phyloP scores from a whole-genome alignment of 2,329 filamentous ascomycete species.

The Exophiala bonariae region DNA sequence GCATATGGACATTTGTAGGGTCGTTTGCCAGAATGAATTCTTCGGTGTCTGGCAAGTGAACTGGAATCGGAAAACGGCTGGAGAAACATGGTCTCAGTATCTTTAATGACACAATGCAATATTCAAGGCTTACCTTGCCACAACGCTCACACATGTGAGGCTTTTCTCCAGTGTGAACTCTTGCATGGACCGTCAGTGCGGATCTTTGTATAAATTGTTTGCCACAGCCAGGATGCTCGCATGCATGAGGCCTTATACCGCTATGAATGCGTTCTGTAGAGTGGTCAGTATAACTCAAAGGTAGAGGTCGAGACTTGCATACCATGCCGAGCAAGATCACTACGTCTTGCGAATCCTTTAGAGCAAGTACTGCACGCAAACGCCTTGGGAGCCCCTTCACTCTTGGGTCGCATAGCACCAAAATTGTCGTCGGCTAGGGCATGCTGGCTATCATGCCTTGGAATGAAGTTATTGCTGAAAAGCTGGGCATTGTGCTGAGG shows the following conservation, averaged over 20 bases:
- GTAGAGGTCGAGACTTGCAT: constrained; percentile 39
- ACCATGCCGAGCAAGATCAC: constrained; percentile 94
- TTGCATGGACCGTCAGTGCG: constrained; percentile 89
- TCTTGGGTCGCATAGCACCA: constrained; percentile 43
- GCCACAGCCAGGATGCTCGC: constrained; percentile 82
- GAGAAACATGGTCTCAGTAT: constrained; percentile 22
- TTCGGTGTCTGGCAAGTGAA: constrained; percentile 86
- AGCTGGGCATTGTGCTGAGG: constrained; percentile 55
- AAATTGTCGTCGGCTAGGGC: constrained; percentile 42
- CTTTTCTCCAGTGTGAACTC: constrained; percentile 97
- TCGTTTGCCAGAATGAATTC: constrained; percentile 92
- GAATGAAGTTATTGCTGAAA: constrained; percentile 45
- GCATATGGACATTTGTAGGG: constrained; percentile 98
- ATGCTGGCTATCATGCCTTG: constrained; percentile 20
- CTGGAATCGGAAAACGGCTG: constrained; percentile 96
- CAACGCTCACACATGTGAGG: constrained; percentile 97
- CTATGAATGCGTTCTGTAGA: constrained; percentile 87
- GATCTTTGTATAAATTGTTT: constrained; percentile 98
- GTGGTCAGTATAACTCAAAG: constrained; percentile 8
- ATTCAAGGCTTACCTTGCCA: constrained; percentile 70
- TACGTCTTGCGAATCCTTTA: constrained; percentile 89
- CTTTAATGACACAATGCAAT: constrained; percentile 8
- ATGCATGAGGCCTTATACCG: constrained; percentile 85
- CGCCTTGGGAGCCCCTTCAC: constrained; percentile 63
- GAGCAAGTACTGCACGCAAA: constrained; percentile 87